A percentile compares a stretch with the other conserved stretches of the same genome.
phyloP scores from a whole-genome alignment of 495 filamentous ascomycete genomes.

The Annulohypoxylon moriforme region DNA sequence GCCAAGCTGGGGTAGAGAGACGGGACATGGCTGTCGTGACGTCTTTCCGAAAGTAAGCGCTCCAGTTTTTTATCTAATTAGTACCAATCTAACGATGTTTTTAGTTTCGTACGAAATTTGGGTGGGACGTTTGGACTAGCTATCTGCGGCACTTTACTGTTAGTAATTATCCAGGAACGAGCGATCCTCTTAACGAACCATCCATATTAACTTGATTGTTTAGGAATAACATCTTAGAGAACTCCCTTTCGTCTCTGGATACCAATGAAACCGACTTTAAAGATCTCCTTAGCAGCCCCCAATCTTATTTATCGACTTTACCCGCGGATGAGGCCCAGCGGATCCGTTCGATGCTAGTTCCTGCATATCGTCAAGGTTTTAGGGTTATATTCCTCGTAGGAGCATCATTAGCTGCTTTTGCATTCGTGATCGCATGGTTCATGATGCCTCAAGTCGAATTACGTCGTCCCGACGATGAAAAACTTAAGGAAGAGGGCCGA shows the following conservation, averaged over 20 bases:
- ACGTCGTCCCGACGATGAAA: conserved; percentile 58
- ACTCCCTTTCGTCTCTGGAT: conserved; percentile 50
- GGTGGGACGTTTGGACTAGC: conserved; percentile 66
- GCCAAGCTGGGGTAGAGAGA: conserved; percentile 64
- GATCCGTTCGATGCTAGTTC: conserved; percentile 54
- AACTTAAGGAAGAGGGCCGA: conserved; percentile 59
- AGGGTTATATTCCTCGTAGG: conserved; percentile 63
- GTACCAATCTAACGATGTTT: not conserved
- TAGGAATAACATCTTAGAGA: conserved; percentile 60
- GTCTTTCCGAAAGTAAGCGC: conserved; percentile 62
- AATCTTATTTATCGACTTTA: conserved; percentile 48
- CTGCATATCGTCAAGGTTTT: conserved; percentile 62
- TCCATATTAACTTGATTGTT: not conserved
- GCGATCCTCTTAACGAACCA: not conserved
- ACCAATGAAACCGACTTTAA: conserved; percentile 43
- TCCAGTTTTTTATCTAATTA: not conserved
- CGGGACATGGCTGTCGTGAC: conserved; percentile 68
- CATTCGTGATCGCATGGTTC: conserved; percentile 56
- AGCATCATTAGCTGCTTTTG: conserved; percentile 58
- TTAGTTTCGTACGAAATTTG: conserved; percentile 64
- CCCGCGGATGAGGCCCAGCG: conserved; percentile 51
- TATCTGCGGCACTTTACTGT: conserved; percentile 65
- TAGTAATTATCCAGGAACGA: conserved; percentile 1
- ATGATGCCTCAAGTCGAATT: conserved; percentile 63
- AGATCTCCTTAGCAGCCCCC: conserved; percentile 42